Evolutionary conservation across 1,139 yeast genomes (phyloP).

Genomic region (Candida gigantensis): DNA sequence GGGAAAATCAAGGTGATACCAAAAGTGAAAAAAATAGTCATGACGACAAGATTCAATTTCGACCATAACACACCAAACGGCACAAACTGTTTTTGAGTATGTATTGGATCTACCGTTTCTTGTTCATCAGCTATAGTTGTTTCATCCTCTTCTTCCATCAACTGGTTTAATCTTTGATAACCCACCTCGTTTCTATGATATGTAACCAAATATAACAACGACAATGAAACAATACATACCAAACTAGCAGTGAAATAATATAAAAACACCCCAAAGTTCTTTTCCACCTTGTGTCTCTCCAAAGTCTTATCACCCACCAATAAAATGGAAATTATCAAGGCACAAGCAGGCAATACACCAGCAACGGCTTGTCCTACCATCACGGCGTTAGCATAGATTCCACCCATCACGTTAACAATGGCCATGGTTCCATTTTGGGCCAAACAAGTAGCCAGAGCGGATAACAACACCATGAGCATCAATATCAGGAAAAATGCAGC

Average conservation of each 20-base stretch:
- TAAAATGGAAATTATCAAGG: constrained; percentile 63
- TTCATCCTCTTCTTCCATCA: constrained; percentile 8
- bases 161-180: constrained; percentile 21
- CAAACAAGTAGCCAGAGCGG: constrained; percentile 66
- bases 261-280: constrained; percentile 54
- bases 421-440: constrained; percentile 94
- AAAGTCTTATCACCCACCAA: constrained; percentile 36
- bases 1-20: constrained; percentile 82
- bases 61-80: constrained; percentile 54
- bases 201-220: constrained; percentile 34
- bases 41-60: constrained; percentile 62
- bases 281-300: constrained; percentile 29
- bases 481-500: constrained; percentile 43
- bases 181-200: constrained; percentile 23
- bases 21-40: constrained; percentile 74
- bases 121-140: constrained; percentile 13
- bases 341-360: constrained; percentile 84
- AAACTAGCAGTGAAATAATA: constrained; percentile 73
- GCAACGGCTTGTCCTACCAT: constrained; percentile 96
- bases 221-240: constrained; percentile 54
- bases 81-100: constrained; percentile 31
- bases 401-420: constrained; percentile 75
- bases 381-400: constrained; percentile 79
- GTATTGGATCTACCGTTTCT: constrained; percentile 15
- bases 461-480: constrained; percentile 59